Conservation (phyloP, 2,329 filamentous ascomycete species). For the Penicillium sclerotigenum region DNA sequence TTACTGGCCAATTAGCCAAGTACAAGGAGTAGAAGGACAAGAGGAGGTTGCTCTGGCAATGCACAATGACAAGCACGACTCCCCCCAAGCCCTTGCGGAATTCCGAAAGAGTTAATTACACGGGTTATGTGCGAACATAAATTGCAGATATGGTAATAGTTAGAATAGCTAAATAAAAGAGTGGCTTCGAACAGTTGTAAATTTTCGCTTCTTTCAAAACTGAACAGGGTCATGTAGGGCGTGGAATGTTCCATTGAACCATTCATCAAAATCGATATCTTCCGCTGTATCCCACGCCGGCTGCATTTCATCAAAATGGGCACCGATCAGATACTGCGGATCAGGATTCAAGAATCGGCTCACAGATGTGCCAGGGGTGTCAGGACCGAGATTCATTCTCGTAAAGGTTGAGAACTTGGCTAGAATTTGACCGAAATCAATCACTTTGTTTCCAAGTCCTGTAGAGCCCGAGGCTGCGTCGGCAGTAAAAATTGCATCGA, state of each 20-base stretch:
- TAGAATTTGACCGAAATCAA: slow-evolving; percentile 23
- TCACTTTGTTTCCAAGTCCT: slow-evolving; percentile 6
- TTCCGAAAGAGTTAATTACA: slow-evolving; percentile 6
- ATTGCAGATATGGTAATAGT: not conserved
- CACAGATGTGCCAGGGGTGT: slow-evolving; percentile 16
- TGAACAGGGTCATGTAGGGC: slow-evolving; percentile 11
- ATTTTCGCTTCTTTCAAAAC: not conserved
- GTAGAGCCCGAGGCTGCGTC: slow-evolving; percentile 7
- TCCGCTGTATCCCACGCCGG: slow-evolving; percentile 19
- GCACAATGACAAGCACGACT: slow-evolving; percentile 12
- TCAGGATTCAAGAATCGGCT: slow-evolving; percentile 12
- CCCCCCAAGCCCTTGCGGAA: slow-evolving; percentile 7
- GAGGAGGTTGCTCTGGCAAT: slow-evolving; percentile 11
- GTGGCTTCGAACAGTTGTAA: no score
- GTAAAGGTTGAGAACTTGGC: slow-evolving; percentile 24
- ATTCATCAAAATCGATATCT: slow-evolving; percentile 25
- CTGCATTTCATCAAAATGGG: slow-evolving; percentile 20
- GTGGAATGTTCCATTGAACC: slow-evolving; percentile 27
- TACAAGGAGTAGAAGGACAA: slow-evolving; percentile 10
- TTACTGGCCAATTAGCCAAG: slow-evolving; percentile 11
- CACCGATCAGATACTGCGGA: slow-evolving; percentile 9
- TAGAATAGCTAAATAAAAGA: not conserved
- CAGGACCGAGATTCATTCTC: slow-evolving; percentile 10
- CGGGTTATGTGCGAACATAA: slow-evolving; percentile 1
- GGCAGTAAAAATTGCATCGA: slow-evolving; percentile 25